phyloP scores from a whole-genome alignment of 192 early-diverging fungal genomes.

The Coemansia sp. region DNA sequence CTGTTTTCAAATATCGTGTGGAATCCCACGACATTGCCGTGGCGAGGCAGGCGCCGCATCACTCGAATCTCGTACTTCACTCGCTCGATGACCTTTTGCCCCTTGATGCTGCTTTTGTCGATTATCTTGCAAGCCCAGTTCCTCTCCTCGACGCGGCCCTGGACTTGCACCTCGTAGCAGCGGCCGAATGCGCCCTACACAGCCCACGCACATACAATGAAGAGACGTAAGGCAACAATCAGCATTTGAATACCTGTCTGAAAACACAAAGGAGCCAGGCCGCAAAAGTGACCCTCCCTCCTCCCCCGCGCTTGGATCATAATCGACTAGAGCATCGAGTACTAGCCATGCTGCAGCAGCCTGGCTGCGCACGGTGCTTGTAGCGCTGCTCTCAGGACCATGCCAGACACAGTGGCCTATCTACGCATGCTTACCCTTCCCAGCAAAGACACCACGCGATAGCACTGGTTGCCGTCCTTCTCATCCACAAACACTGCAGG shows the following conservation, averaged over 20 bases:
- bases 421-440: constrained; percentile 31
- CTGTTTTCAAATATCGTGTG: constrained; percentile 87
- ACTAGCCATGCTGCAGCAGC: not conserved
- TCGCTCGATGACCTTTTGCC: constrained; percentile 51
- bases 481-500: constrained; percentile 28
- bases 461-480: constrained; percentile 16
- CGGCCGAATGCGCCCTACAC: constrained; percentile 88
- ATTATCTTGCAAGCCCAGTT: constrained; percentile 69
- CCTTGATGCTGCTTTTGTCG: constrained; percentile 54
- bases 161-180: constrained; percentile 70
- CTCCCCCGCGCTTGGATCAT: not conserved
- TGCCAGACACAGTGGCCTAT: not conserved
- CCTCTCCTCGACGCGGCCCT: constrained; percentile 34
- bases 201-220: not conserved
- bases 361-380: not conserved
- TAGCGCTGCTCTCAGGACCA: not conserved
- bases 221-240: constrained; percentile 1
- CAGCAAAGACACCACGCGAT: constrained; percentile 37
- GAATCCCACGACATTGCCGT: constrained; percentile 83
- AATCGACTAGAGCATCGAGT: not conserved
- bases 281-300: not conserved
- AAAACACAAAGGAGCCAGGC: not conserved
- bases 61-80: constrained; percentile 55
- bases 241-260: not conserved
- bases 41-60: constrained; percentile 55